A percentile compares a stretch with the other conserved stretches of the same genome.
Evolutionary conservation across 495 filamentous ascomycete genomes (phyloP).

Genomic region (Elasticomyces elasticus): DNA sequence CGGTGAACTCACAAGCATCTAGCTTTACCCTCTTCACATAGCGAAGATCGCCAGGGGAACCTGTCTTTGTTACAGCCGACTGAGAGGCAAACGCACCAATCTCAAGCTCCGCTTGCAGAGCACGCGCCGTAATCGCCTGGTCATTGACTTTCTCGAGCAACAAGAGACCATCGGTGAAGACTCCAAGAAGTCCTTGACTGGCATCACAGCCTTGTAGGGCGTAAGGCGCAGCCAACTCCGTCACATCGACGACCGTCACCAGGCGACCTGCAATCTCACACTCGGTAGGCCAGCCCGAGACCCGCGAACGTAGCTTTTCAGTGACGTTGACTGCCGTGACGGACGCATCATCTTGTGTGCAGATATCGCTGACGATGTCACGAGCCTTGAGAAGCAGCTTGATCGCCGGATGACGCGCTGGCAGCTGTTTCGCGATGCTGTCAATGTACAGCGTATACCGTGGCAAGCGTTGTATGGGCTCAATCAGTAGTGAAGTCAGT

Average conservation of each 20-base stretch:
- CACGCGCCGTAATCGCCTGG: conserved; percentile 58
- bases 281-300: conserved; percentile 69
- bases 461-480: conserved; percentile 89
- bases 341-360: conserved; percentile 64
- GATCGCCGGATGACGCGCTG: conserved; percentile 72
- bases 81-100: not conserved
- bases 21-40: conserved; percentile 65
- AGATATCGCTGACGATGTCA: conserved; percentile 90
- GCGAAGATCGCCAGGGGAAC: conserved; percentile 50
- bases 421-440: conserved; percentile 76
- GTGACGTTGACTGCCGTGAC: conserved; percentile 60
- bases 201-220: conserved; percentile 29
- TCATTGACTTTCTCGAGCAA: conserved; percentile 57
- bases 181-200: conserved; percentile 54
- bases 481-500: conserved; percentile 85
- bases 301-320: conserved; percentile 60
- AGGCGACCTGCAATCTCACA: conserved; percentile 67
- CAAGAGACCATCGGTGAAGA: conserved; percentile 77
- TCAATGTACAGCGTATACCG: conserved; percentile 94
- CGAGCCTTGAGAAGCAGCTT: conserved; percentile 70
- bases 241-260: conserved; percentile 73
- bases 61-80: conserved; percentile 30
- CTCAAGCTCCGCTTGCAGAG: conserved; percentile 57
- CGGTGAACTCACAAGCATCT: conserved; percentile 9
- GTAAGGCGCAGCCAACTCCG: conserved; percentile 69